These are phyloP conservation scores for Powellomyces hirtus DNA, from an alignment of 192 early-diverging fungal species.

Conservation along the genomic window DNA sequence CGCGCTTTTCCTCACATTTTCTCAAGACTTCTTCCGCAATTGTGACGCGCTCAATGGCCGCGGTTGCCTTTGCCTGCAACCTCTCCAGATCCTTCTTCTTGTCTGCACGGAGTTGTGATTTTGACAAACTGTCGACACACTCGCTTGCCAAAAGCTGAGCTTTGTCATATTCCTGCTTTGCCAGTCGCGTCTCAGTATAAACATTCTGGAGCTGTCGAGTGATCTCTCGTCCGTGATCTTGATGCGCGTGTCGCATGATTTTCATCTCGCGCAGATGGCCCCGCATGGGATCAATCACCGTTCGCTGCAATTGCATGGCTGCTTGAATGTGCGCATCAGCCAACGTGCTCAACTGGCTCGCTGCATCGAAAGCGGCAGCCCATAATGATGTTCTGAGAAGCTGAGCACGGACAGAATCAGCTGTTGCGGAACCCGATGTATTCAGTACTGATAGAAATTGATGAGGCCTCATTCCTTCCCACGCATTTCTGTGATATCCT, in stretches of 20 bases:
- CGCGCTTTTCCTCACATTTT: conserved; percentile 6
- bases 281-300: conserved; percentile 22
- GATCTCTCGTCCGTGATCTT: conserved; percentile 6
- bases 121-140: conserved; percentile 11
- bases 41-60: conserved; percentile 17
- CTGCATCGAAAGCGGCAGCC: conserved; percentile 10
- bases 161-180: conserved; percentile 27
- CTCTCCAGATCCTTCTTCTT: conserved; percentile 24
- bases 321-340: conserved; percentile 22
- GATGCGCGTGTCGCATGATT: not conserved
- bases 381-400: conserved; percentile 18
- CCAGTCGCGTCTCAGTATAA: conserved; percentile 19
- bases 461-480: conserved; percentile 15
- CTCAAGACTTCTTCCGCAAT: conserved; percentile 8
- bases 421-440: not conserved
- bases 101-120: conserved; percentile 18
- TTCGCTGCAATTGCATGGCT: conserved; percentile 10
- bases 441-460: not conserved
- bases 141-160: conserved; percentile 16
- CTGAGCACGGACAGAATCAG: not conserved
- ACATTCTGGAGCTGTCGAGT: conserved; percentile 20
- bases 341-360: conserved; percentile 2
- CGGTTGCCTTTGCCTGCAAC: conserved; percentile 18
- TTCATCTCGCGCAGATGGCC: conserved; percentile 21
- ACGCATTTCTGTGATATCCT: conserved; percentile 11